Evolutionary conservation across 2,329 filamentous ascomycete species (phyloP).

Genomic region (Zymoseptoria ardabiliae): DNA sequence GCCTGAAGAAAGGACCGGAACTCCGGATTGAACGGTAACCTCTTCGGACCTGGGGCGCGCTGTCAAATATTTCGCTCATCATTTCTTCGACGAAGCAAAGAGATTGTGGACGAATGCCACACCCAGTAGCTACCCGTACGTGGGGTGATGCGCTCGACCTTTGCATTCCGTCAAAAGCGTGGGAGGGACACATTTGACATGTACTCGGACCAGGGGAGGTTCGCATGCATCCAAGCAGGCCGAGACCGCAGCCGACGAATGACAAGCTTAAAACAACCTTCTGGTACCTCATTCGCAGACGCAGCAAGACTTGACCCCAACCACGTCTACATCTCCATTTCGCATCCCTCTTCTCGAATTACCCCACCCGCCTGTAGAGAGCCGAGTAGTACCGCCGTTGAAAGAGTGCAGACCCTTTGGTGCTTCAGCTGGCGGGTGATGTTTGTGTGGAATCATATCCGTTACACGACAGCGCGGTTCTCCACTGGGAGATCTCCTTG

Average conservation of each 20-base stretch:
- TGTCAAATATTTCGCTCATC: background rate
- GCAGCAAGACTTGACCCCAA: background rate
- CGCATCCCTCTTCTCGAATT: background rate
- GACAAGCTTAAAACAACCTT: background rate
- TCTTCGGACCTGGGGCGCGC: background rate
- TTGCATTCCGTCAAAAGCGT: background rate
- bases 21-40: background rate
- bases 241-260: background rate
- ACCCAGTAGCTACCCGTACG: background rate
- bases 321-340: background rate
- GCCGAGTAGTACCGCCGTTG: background rate
- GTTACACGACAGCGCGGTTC: background rate
- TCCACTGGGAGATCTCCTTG: background rate
- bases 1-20: background rate
- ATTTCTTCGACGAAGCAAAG: background rate
- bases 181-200: background rate
- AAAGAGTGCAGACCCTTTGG: background rate
- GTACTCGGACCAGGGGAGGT: background rate
- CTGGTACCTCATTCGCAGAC: background rate
- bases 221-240: background rate
- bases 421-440: background rate
- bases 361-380: background rate
- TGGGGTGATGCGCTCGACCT: background rate
- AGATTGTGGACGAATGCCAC: background rate
- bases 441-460: background rate